Percentiles rank a stretch among this genome's conserved stretches.
Evolutionary conservation across 805 yeast genomes (phyloP).

Genomic region (Wickerhamomyces sydowiorum): DNA sequence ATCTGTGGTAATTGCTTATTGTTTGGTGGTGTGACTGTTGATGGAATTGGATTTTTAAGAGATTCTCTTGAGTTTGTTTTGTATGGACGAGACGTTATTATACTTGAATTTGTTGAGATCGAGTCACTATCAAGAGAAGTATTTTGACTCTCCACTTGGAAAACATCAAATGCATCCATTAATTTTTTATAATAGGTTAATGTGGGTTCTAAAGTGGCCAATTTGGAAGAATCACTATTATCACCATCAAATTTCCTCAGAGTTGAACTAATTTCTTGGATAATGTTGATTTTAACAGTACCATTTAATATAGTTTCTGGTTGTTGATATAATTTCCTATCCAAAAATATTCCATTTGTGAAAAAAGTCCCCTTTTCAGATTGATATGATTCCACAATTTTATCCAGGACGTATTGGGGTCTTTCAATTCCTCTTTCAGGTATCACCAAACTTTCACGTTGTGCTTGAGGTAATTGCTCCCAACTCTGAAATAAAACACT

Average conservation of each 20-base stretch:
- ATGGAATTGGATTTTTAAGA: background rate
- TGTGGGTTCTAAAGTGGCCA: constrained; percentile 8
- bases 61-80: background rate
- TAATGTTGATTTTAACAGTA: constrained; percentile 18
- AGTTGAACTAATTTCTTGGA: constrained; percentile 16
- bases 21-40: background rate
- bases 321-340: constrained; percentile 7
- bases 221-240: constrained; percentile 2
- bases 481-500: background rate
- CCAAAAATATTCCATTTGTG: constrained; percentile 10
- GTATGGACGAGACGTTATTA: background rate
- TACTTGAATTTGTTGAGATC: background rate
- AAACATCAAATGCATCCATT: constrained; percentile 20
- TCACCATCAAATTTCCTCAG: constrained; percentile 6
- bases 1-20: background rate
- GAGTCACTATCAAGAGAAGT: background rate
- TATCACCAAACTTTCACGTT: constrained; percentile 1
- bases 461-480: background rate
- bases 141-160: constrained; percentile 4
- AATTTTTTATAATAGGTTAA: constrained; percentile 18
- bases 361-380: constrained; percentile 16
- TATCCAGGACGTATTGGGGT: constrained; percentile 7
- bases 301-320: constrained; percentile 14
- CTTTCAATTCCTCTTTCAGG: constrained; percentile 9
- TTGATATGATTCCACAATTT: constrained; percentile 12